These are phyloP conservation scores for Rhizophagus clarus DNA, from an alignment of 192 early-diverging fungal genomes.

Conservation along the genomic window DNA sequence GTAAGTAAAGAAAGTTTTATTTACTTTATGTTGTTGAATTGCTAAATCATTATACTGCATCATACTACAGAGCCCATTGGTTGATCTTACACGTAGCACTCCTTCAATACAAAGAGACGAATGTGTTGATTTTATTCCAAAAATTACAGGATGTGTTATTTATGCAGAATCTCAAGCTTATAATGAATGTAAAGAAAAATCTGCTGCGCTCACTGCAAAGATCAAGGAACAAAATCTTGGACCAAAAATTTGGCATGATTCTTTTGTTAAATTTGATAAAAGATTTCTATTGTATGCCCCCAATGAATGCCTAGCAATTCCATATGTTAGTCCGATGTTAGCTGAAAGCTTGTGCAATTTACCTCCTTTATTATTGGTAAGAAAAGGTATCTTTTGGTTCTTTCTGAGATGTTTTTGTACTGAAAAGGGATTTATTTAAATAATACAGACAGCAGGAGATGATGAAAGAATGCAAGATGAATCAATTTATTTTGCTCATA, in stretches of 20 bases:
- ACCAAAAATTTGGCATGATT: constrained; percentile 14
- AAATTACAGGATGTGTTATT: constrained; percentile 7
- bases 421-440: not conserved
- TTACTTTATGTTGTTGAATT: not conserved
- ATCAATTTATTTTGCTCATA: constrained; percentile 45
- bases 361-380: constrained; percentile 46
- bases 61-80: constrained; percentile 26
- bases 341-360: constrained; percentile 40
- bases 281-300: constrained; percentile 49
- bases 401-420: not conserved
- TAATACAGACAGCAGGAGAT: constrained; percentile 44
- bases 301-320: constrained; percentile 44
- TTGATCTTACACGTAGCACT: constrained; percentile 52
- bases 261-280: constrained; percentile 35
- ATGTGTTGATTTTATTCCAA: constrained; percentile 47
- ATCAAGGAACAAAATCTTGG: constrained; percentile 28
- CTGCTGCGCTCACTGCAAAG: constrained; percentile 19
- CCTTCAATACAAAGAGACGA: constrained; percentile 38
- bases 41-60: not conserved
- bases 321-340: constrained; percentile 53
- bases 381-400: not conserved
- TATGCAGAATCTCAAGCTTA: constrained; percentile 32
- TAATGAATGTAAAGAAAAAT: constrained; percentile 37
- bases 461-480: constrained; percentile 54
- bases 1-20: not conserved